phyloP scores from a whole-genome alignment of 331 rosid genomes.

The Rhamnella rubrinervis region DNA sequence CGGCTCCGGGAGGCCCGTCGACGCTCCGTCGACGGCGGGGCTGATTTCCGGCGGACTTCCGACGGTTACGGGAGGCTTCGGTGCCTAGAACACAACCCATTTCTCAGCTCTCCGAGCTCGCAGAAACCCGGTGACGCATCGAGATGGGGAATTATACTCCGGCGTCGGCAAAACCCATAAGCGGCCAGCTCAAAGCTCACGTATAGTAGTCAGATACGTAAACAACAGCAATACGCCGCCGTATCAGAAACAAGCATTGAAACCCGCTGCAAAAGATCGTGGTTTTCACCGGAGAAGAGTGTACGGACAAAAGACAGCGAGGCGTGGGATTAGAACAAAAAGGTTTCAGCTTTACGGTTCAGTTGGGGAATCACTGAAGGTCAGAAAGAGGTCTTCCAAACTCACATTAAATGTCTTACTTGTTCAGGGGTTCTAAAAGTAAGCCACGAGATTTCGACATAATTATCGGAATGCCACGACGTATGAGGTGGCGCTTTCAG shows the following conservation, averaged over 20 bases:
- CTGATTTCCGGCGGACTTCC: slow-evolving; percentile 29
- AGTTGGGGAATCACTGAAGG: not conserved
- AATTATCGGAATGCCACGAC: slow-evolving; percentile 58
- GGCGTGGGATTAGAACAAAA: not conserved
- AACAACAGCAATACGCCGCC: slow-evolving; percentile 2
- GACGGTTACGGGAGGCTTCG: slow-evolving; percentile 19
- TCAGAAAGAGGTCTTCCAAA: too few relatives aligned
- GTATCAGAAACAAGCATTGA: not conserved
- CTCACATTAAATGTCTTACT: too few relatives aligned
- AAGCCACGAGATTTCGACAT: slow-evolving; percentile 18
- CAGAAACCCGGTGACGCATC: slow-evolving; percentile 36
- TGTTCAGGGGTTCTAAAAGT: not conserved
- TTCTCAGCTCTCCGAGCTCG: slow-evolving; percentile 33
- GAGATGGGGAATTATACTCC: slow-evolving; percentile 8
- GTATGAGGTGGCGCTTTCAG: slow-evolving; percentile 29
- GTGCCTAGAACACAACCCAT: slow-evolving; percentile 93
- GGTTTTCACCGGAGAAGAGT: slow-evolving; percentile 4
- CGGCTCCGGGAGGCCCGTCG: slow-evolving; percentile 18
- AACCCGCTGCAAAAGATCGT: not conserved
- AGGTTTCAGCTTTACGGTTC: not conserved
- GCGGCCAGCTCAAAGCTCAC: not conserved
- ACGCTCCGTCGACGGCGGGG: slow-evolving; percentile 28
- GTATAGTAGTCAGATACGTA: not conserved
- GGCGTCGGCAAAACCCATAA: not conserved
- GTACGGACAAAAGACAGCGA: not conserved